Percentiles rank a stretch among this genome's conserved stretches.
Evolutionary conservation across 164 flowering plant species (phyloP).

Genomic region (Umbellularia californica): DNA sequence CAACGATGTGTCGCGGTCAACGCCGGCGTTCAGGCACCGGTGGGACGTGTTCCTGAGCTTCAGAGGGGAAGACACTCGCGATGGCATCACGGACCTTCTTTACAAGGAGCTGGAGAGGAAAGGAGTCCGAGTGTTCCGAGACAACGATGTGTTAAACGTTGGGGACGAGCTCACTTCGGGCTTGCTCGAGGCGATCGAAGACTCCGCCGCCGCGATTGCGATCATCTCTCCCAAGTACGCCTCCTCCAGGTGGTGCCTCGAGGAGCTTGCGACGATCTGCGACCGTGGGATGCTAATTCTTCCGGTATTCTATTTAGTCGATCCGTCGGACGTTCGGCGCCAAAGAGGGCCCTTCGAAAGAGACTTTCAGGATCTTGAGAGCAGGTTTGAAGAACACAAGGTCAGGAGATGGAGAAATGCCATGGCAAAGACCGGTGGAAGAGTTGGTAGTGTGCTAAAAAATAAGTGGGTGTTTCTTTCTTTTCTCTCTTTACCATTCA

Average conservation of each 20-base stretch:
- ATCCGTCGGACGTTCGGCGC: background rate
- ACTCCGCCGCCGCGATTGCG: background rate
- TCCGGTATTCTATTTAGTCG: slow-evolving; percentile 1
- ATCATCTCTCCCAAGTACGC: slow-evolving; percentile 9
- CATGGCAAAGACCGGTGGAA: background rate
- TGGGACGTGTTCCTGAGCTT: slow-evolving; percentile 7
- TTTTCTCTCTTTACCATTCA: too few relatives aligned
- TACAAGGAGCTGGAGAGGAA: background rate
- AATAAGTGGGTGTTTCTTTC: too few relatives aligned
- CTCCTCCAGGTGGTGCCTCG: slow-evolving; percentile 7
- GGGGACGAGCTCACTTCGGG: slow-evolving; percentile 2
- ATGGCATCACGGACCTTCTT: slow-evolving; percentile 7
- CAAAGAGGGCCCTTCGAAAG: background rate
- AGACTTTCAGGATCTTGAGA: background rate
- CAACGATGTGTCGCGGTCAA: background rate
- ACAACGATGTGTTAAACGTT: slow-evolving; percentile 2
- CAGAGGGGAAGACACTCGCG: slow-evolving; percentile 9
- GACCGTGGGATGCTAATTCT: background rate
- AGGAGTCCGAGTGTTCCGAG: slow-evolving; percentile 7
- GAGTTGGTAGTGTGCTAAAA: too few relatives aligned
- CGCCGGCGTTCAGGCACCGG: background rate
- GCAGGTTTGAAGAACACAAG: background rate
- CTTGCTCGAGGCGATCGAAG: slow-evolving; percentile 4
- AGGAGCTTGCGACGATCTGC: background rate
- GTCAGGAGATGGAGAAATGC: background rate